Percentiles rank a stretch among this genome's conserved stretches.
phyloP scores from a whole-genome alignment of 228 moss, liverwort and hornwort genomes.

The Sphagnum fallax region DNA sequence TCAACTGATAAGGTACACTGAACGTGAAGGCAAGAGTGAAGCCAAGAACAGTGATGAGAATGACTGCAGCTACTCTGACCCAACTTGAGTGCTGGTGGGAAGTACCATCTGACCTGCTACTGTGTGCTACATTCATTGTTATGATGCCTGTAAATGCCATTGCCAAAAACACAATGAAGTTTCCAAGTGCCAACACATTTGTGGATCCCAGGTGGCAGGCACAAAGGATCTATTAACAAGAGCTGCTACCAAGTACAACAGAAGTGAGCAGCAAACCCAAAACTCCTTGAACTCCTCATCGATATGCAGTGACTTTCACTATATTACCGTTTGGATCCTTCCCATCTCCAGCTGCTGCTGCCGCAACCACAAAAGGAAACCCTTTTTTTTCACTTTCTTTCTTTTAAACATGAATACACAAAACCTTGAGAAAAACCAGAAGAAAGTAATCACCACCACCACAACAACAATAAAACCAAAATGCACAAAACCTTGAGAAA shows the following conservation, averaged over 20 bases:
- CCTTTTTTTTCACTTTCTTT: no score
- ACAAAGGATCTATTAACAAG: conserved; percentile 72
- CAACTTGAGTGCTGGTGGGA: conserved; percentile 30
- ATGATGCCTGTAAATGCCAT: conserved; percentile 75
- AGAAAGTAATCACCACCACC: no score
- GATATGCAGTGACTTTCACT: conserved; percentile 14
- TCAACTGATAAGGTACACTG: conserved; percentile 83
- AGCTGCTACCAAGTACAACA: conserved; percentile 70
- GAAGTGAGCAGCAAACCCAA: conserved; percentile 89
- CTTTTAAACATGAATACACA: no score
- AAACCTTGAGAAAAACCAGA: no score
- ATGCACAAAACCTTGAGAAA: no score
- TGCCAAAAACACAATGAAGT: conserved; percentile 64
- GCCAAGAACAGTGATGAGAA: conserved; percentile 76
- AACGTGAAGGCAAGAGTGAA: conserved; percentile 85
- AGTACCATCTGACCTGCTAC: conserved; percentile 9
- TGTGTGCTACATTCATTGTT: conserved; percentile 28
- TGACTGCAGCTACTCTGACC: conserved; percentile 57
- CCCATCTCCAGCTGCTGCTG: conserved; percentile 2
- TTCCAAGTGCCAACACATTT: conserved; percentile 80
- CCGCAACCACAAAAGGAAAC: no score
- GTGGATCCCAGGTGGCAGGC: conserved; percentile 69
- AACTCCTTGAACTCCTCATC: conserved; percentile 58
- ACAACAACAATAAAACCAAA: no score
- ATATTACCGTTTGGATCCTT: conserved; percentile 42